Conservation (phyloP, 2,329 filamentous ascomycete species). For the Fusarium sp. region DNA sequence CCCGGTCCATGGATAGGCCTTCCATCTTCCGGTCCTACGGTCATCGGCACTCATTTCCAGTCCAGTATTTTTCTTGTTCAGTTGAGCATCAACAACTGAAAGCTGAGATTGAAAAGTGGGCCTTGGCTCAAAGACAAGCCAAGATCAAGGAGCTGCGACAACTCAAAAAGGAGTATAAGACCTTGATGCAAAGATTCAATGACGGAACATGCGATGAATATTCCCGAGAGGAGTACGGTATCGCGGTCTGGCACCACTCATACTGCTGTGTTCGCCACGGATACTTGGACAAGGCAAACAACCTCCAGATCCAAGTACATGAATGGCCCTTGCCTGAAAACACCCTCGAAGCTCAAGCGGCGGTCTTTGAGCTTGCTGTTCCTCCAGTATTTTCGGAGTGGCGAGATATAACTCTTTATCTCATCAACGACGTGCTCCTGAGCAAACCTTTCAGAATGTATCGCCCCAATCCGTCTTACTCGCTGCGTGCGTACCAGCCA, state of each 20-base stretch:
- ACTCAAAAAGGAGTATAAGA: too few species aligned
- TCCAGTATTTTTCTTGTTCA: too few species aligned
- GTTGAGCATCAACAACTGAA: too few species aligned
- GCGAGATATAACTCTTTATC: conserved; percentile 60
- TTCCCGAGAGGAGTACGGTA: neutral
- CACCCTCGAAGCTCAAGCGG: conserved; percentile 52
- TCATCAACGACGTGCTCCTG: conserved; percentile 56
- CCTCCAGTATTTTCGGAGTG: conserved; percentile 58
- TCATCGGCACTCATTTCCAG: too few species aligned
- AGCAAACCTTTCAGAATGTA: neutral
- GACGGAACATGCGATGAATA: neutral
- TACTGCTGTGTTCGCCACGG: conserved; percentile 53
- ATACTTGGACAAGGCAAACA: conserved; percentile 44
- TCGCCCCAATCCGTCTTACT: neutral
- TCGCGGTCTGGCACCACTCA: conserved; percentile 3
- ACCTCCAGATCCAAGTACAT: conserved; percentile 59
- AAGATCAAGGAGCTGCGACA: too few species aligned
- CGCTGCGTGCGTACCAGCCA: conserved; percentile 7
- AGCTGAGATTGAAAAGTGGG: too few species aligned
- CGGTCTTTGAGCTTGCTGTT: conserved; percentile 64
- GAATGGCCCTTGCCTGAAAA: conserved; percentile 67
- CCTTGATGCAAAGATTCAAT: too few species aligned
- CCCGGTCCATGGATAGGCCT: too few species aligned
- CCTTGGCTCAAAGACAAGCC: too few species aligned
- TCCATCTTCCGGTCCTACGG: too few species aligned